A percentile compares a stretch with the other conserved stretches of the same genome.
Conservation (phyloP, 345 rosid genomes). For the Lagerstroemia speciosa region DNA sequence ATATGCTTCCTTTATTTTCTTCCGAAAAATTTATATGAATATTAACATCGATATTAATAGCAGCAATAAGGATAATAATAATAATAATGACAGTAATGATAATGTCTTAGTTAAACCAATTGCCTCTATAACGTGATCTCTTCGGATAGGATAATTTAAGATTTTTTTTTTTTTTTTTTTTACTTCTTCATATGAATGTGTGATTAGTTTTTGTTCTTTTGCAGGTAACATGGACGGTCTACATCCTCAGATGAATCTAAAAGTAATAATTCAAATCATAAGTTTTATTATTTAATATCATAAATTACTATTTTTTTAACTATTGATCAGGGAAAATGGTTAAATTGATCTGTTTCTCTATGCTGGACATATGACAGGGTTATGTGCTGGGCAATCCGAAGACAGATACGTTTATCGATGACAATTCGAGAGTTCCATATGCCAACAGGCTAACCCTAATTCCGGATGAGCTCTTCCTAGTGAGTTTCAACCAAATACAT, state of each 20-base stretch:
- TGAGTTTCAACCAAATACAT: slow-evolving; percentile 1
- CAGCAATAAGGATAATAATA: no score
- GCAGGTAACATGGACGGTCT: slow-evolving; percentile 3
- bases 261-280: background rate
- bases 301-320: background rate
- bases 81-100: no score
- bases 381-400: slow-evolving; percentile 14
- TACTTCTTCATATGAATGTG: no score
- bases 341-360: no score
- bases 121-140: background rate
- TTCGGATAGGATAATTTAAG: no score
- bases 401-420: slow-evolving; percentile 12
- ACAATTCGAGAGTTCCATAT: slow-evolving; percentile 10
- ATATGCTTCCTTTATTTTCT: no score
- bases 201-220: background rate
- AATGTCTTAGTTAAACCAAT: no score
- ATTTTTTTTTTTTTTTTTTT: no score
- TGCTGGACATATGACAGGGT: slow-evolving; percentile 1
- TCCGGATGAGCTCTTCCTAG: slow-evolving; percentile 13
- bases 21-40: no score
- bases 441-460: slow-evolving; percentile 15
- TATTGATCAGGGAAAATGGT: background rate
- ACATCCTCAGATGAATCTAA: slow-evolving; percentile 6
- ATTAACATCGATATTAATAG: no score
- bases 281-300: background rate